Evolutionary conservation across 177 flowering plant species (phyloP).

Genomic region (Telopea speciosissima): DNA sequence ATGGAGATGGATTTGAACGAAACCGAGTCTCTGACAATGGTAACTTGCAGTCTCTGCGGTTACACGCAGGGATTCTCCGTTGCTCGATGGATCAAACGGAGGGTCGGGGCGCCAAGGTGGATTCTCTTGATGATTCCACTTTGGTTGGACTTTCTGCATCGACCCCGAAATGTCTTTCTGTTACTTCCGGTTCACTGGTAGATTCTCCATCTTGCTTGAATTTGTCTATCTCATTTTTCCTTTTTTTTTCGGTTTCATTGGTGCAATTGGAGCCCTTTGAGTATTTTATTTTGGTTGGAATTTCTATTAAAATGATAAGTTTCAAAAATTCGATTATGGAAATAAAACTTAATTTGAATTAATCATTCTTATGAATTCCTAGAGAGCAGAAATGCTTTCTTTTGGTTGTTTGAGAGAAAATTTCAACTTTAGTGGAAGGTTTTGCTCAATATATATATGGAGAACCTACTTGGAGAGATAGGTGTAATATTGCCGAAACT

Average conservation of each 20-base stretch:
- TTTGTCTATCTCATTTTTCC: not conserved
- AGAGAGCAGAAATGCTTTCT: too few species aligned
- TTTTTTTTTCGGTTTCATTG: too few species aligned
- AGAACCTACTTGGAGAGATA: too few species aligned
- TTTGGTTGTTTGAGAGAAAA: too few species aligned
- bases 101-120: conserved; percentile 6
- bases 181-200: conserved; percentile 87
- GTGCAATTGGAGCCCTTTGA: not conserved
- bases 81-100: conserved; percentile 16
- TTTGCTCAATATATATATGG: too few species aligned
- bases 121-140: conserved; percentile 47
- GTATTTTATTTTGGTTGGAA: not conserved
- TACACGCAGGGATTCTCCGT: conserved; percentile 66
- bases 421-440: too few species aligned
- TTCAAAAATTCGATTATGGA: too few species aligned
- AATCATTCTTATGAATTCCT: too few species aligned
- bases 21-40: not conserved
- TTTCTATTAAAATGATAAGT: not conserved
- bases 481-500: too few species aligned
- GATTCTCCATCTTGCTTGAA: not conserved
- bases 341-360: too few species aligned
- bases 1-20: conserved; percentile 1
- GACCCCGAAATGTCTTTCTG: conserved; percentile 47
- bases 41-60: conserved; percentile 17
- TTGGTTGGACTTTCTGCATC: conserved; percentile 59